Evolutionary conservation across 2,329 filamentous ascomycete genomes (phyloP).

Genomic region (Fusarium mexicanum): DNA sequence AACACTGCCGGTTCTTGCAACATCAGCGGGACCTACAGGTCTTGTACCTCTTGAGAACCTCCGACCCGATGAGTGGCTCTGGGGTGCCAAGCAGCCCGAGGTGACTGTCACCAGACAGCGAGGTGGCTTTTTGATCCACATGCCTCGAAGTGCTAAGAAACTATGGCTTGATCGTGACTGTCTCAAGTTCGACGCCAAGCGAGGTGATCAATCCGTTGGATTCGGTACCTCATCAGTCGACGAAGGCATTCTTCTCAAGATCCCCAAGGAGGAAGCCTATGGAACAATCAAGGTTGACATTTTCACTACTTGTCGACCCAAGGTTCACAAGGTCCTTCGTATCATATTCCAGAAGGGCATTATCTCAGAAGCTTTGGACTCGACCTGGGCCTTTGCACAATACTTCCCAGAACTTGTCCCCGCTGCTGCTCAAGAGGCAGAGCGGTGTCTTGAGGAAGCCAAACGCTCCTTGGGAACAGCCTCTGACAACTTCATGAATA

Average conservation of each 20-base stretch:
- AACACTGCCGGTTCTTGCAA: slow-evolving; percentile 15
- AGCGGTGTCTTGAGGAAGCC: slow-evolving; percentile 50
- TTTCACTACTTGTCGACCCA: slow-evolving; percentile 66
- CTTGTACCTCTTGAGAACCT: slow-evolving; percentile 46
- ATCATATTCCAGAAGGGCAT: slow-evolving; percentile 66
- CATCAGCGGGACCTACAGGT: slow-evolving; percentile 37
- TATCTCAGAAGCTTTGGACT: slow-evolving; percentile 56
- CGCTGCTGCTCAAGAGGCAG: slow-evolving; percentile 52
- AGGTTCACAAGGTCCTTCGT: slow-evolving; percentile 68
- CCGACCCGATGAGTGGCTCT: slow-evolving; percentile 48
- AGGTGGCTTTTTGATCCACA: slow-evolving; percentile 64
- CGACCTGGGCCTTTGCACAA: slow-evolving; percentile 55
- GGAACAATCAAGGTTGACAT: slow-evolving; percentile 68
- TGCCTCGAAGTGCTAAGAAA: slow-evolving; percentile 61
- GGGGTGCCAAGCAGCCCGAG: slow-evolving; percentile 46
- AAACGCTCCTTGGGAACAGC: slow-evolving; percentile 46
- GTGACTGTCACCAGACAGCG: slow-evolving; percentile 49
- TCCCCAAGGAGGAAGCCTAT: slow-evolving; percentile 64
- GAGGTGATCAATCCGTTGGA: slow-evolving; percentile 58
- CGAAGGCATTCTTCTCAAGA: slow-evolving; percentile 62
- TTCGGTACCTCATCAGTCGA: slow-evolving; percentile 59
- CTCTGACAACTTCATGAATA: slow-evolving; percentile 45
- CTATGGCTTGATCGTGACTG: slow-evolving; percentile 66
- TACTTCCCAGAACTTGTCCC: slow-evolving; percentile 54
- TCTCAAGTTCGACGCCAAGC: slow-evolving; percentile 64